Evolutionary conservation across 1,139 yeast genomes (phyloP).

Genomic region (Arxiozyma heterogenica): DNA sequence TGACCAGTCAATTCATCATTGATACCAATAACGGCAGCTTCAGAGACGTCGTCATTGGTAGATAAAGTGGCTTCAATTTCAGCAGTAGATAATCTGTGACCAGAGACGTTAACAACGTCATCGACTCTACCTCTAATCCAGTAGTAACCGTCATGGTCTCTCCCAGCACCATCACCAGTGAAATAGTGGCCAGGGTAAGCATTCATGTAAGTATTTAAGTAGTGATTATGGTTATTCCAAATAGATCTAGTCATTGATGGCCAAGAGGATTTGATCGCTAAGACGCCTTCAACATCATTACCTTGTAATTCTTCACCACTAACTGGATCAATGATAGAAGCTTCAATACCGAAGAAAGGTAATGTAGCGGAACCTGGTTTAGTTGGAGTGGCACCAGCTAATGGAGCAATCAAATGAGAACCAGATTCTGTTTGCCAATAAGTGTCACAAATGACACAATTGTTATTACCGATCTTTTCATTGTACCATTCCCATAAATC

Average conservation of each 20-base stretch:
- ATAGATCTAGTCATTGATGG: constrained; percentile 98
- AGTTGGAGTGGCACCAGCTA: constrained; percentile 90
- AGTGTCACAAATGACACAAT: constrained; percentile 84
- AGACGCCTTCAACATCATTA: constrained; percentile 92
- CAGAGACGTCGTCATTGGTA: constrained; percentile 74
- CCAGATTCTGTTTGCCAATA: constrained; percentile 99
- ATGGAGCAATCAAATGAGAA: constrained; percentile 88
- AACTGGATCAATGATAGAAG: constrained; percentile 87
- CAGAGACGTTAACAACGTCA: constrained; percentile 95
- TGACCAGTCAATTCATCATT: constrained; percentile 95
- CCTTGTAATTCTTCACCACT: constrained; percentile 75
- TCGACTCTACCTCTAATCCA: constrained; percentile 99
- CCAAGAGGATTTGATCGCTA: constrained; percentile 86
- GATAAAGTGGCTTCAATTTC: constrained; percentile 91
- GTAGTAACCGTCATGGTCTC: constrained; percentile 94
- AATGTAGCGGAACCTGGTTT: constrained; percentile 96
- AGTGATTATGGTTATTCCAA: constrained; percentile 83
- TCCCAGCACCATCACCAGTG: constrained; percentile 98
- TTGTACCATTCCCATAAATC: constrained; percentile 99
- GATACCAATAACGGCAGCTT: constrained; percentile 92
- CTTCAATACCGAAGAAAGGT: constrained; percentile 91
- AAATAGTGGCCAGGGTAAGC: constrained; percentile 96
- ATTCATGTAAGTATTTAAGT: constrained; percentile 84
- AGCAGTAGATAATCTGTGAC: constrained; percentile 94
- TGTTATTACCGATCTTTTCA: constrained; percentile 79